Evolutionary conservation across 2,329 filamentous ascomycete genomes (phyloP), one percentile per base, ranked within the genome.

Genomic region (Pseudogymnoascus sp.): DNA sequence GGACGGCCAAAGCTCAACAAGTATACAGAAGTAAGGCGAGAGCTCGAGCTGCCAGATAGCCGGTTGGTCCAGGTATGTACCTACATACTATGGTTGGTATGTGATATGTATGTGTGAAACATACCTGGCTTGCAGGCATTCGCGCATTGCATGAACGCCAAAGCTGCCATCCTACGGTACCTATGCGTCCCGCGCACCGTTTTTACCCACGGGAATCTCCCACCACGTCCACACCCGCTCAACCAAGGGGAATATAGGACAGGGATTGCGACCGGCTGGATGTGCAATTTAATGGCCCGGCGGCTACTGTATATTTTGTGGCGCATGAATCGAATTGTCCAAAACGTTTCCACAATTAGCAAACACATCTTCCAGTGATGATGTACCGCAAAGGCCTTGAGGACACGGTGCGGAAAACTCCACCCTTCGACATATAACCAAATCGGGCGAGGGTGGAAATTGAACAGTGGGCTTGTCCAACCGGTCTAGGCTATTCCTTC

Each of bases 401-500:
- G 42, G 42, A 48, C 42, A 48, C 42, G n/a, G 25, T 48, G 42
- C 25, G 42, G 42, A n/a, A n/a, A 15, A 27, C 29, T 33, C 21
- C 27, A 15, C 27, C 27, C 27, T 31, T 17, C n/a, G 5, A 33
- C 29, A 55, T 17, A 55, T 4, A 33, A 33, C 44, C 44, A 55
- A 33, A 55, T 55, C n/a, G 27, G 27, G 44, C 29, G 44, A 55
- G 5, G 10, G 27, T 55, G 44, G 44, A 55, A 55, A 55, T 55
- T 55, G 44, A 55, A 33, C 27, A 17, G 44, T 33, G 44, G 44
- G 29, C 29, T 55, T 2, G 44, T 55, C 31, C 12, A 55, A 33
- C 44, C 27, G 44, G 44, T 55, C 44, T 55, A 55, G 44, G 44
- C 44, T 55, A 55, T 55, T 55, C 44, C 27, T 55, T 55, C n/a